These are phyloP conservation scores for Micractinium conductrix DNA, from an alignment of 139 green algal genomes.

Conservation along the genomic window DNA sequence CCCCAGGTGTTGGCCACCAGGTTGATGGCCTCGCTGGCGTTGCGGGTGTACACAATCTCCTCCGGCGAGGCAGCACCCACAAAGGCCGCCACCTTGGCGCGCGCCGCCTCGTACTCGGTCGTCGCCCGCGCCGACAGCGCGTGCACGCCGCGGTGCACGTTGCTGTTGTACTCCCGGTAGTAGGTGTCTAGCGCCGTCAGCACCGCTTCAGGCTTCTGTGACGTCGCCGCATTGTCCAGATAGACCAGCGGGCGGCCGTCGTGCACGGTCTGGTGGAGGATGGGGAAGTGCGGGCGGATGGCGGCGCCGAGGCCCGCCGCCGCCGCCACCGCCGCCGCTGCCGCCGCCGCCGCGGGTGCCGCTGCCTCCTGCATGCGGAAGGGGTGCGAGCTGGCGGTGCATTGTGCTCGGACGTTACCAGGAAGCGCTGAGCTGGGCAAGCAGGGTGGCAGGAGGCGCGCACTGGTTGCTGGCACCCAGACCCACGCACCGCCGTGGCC, in stretches of 20 bases:
- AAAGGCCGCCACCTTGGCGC: slow-evolving; percentile 91
- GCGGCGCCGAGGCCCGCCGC: slow-evolving; percentile 2
- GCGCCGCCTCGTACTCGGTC: slow-evolving; percentile 88
- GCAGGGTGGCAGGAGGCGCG: neutral
- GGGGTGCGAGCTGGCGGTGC: neutral
- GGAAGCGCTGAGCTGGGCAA: neutral
- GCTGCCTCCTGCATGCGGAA: neutral
- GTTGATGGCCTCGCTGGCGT: slow-evolving; percentile 98
- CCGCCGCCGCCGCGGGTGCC: neutral
- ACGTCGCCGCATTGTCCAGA: slow-evolving; percentile 97
- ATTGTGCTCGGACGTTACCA: neutral
- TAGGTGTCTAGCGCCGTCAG: slow-evolving; percentile 82
- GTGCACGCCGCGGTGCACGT: slow-evolving; percentile 97
- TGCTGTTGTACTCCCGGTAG: slow-evolving; percentile 93
- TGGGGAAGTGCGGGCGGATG: slow-evolving; percentile 74
- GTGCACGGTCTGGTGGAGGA: slow-evolving; percentile 88
- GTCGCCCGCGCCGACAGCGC: slow-evolving; percentile 84
- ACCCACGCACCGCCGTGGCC: neutral
- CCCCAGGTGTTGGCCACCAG: slow-evolving; percentile 97
- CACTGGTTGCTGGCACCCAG: neutral
- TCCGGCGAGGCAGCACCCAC: slow-evolving; percentile 77
- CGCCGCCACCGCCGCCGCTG: neutral
- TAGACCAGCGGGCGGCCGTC: slow-evolving; percentile 92
- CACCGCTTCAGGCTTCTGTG: slow-evolving; percentile 91
- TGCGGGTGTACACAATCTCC: slow-evolving; percentile 96